Evolutionary conservation across 2,329 filamentous ascomycete genomes (phyloP).

Genomic region (Chaetomium strumarium): DNA sequence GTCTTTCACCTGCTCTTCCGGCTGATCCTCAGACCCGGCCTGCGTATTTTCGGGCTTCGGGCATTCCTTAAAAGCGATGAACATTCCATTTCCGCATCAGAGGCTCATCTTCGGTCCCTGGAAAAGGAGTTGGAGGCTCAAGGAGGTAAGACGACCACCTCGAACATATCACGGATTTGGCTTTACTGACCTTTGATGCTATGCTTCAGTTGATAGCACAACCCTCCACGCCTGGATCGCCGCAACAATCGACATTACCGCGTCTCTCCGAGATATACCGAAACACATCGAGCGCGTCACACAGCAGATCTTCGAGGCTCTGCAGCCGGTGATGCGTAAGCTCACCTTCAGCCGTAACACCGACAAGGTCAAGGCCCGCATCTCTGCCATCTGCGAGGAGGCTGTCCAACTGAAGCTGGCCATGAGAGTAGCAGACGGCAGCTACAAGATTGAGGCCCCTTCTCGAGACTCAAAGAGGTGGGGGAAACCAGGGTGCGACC

Average conservation of each 20-base stretch:
- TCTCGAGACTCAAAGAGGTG: constrained; percentile 7
- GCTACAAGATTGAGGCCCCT: constrained; percentile 13
- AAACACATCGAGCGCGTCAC: constrained; percentile 2
- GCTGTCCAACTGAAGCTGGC: constrained; percentile 17
- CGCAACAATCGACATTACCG: constrained; percentile 2
- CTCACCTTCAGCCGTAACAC: constrained; percentile 1
- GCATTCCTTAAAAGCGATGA: constrained; percentile 1
- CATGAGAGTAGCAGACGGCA: constrained; percentile 4
- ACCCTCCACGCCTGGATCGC: constrained; percentile 4
- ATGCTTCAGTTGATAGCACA: background rate
- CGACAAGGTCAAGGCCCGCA: background rate
- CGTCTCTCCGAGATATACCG: constrained; percentile 1
- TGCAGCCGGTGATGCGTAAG: constrained; percentile 8
- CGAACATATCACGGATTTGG: background rate
- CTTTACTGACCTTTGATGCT: background rate
- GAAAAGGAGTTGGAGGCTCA: constrained; percentile 10
- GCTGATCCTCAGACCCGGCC: constrained; percentile 11
- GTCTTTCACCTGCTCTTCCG: constrained; percentile 16
- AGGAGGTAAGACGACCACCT: constrained; percentile 1
- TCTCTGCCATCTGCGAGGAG: constrained; percentile 16
- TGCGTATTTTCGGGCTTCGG: constrained; percentile 14
- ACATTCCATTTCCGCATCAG: constrained; percentile 1
- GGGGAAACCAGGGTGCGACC: constrained; percentile 9
- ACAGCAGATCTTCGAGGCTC: constrained; percentile 4
- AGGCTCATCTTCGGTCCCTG: constrained; percentile 9